Evolutionary conservation across 257 asterid species (phyloP).

Genomic region (Solanum pennellii): DNA sequence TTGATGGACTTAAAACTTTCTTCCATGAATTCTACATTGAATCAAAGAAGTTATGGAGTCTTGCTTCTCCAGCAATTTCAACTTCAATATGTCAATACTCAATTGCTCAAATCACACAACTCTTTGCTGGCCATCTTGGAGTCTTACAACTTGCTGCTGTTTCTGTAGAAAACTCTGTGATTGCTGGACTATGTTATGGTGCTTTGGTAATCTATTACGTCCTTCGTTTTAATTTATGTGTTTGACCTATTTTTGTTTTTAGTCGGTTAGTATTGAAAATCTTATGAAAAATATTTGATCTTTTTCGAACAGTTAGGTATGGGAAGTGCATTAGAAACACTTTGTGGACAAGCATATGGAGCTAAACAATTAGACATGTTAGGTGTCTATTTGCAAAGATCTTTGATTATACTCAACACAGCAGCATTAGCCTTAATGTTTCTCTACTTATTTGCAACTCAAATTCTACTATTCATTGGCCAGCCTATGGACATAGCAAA

Average conservation of each 20-base stretch:
- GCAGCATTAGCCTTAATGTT: slow-evolving; percentile 4
- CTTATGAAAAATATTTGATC: no score
- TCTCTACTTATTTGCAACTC: slow-evolving; percentile 33
- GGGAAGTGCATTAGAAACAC: slow-evolving; percentile 59
- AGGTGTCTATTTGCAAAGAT: slow-evolving; percentile 42
- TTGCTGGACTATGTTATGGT: neutral
- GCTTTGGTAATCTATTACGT: neutral
- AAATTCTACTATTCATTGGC: slow-evolving; percentile 25
- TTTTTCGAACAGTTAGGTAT: slow-evolving; percentile 20
- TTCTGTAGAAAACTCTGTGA: neutral
- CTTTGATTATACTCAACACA: slow-evolving; percentile 30
- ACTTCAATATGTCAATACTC: neutral
- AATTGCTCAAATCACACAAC: neutral
- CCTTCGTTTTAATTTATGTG: no score
- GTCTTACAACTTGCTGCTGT: neutral
- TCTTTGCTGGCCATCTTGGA: neutral
- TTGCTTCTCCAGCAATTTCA: neutral
- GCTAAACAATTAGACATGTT: slow-evolving; percentile 31
- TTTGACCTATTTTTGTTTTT: no score
- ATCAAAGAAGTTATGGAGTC: neutral
- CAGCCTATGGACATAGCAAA: neutral
- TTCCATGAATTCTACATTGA: neutral
- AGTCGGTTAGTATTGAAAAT: no score
- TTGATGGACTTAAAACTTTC: neutral
- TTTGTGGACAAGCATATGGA: slow-evolving; percentile 63